Evolutionary conservation across 2,329 filamentous ascomycete genomes (phyloP).

Genomic region (Hyphodiscus sp.): DNA sequence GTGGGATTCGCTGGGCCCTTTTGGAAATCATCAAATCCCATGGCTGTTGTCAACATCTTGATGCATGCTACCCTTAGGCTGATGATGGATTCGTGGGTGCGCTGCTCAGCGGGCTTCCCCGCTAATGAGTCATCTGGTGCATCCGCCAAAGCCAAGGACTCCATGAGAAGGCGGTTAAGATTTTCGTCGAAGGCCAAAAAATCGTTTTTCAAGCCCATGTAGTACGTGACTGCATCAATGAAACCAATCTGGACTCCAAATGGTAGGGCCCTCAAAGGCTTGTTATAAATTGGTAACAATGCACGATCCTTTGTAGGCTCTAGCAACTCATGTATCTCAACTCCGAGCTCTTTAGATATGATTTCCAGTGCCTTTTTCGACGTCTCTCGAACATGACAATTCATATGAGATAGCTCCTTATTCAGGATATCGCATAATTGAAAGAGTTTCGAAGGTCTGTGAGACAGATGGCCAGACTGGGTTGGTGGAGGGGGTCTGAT

Average conservation of each 20-base stretch:
- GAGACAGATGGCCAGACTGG: slow-evolving; percentile 50
- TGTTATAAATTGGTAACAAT: slow-evolving; percentile 88
- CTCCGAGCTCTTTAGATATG: slow-evolving; percentile 69
- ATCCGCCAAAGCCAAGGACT: slow-evolving; percentile 89
- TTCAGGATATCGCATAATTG: slow-evolving; percentile 81
- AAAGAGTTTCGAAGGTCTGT: slow-evolving; percentile 59
- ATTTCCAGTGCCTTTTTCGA: slow-evolving; percentile 75
- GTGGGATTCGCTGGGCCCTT: slow-evolving; percentile 64
- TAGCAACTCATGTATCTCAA: slow-evolving; percentile 81
- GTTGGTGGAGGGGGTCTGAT: slow-evolving; percentile 43
- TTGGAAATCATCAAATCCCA: slow-evolving; percentile 86
- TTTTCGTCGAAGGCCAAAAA: slow-evolving; percentile 91
- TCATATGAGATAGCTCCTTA: slow-evolving; percentile 89
- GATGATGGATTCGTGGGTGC: slow-evolving; percentile 92
- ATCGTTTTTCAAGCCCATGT: slow-evolving; percentile 79
- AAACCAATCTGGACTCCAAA: slow-evolving; percentile 96
- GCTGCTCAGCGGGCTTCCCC: slow-evolving; percentile 86
- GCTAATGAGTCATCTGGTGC: slow-evolving; percentile 89
- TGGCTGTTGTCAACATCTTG: slow-evolving; percentile 84
- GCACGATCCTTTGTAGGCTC: slow-evolving; percentile 85
- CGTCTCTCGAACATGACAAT: slow-evolving; percentile 85
- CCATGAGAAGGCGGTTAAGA: slow-evolving; percentile 82
- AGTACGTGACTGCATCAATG: slow-evolving; percentile 95
- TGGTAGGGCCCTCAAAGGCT: slow-evolving; percentile 84
- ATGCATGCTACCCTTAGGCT: slow-evolving; percentile 90